Conservation (phyloP, 352 stramenopile genomes). For the Globisporangium lucens region DNA sequence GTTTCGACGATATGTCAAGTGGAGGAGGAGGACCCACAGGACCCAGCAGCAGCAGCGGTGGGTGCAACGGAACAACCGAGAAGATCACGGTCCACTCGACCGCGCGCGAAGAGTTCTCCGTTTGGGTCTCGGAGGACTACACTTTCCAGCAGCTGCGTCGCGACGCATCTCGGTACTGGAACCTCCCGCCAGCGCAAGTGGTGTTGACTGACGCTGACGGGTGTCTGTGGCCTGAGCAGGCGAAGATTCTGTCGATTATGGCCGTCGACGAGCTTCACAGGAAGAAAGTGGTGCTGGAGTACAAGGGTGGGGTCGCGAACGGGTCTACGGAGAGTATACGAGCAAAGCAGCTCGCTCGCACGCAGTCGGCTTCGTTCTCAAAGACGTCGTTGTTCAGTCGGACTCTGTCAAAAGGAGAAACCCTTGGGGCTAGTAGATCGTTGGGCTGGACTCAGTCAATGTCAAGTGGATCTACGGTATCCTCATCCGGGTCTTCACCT, state of each 20-base stretch:
- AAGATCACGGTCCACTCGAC: conserved; percentile 52
- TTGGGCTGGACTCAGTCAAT: background rate
- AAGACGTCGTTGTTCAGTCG: conserved; percentile 8
- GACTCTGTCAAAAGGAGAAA: background rate
- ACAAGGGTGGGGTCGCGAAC: conserved; percentile 29
- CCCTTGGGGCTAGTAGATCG: background rate
- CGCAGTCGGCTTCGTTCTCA: conserved; percentile 10
- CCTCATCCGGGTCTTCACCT: background rate
- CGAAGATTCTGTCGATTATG: conserved; percentile 65
- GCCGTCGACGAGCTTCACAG: conserved; percentile 38
- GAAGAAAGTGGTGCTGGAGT: conserved; percentile 52
- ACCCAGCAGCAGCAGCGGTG: conserved; percentile 1
- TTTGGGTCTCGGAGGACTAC: conserved; percentile 68
- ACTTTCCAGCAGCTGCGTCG: conserved; percentile 73
- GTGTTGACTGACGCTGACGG: conserved; percentile 54
- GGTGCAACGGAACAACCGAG: conserved; percentile 21
- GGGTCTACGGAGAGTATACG: background rate
- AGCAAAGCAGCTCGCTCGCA: conserved; percentile 18
- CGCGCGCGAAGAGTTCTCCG: conserved; percentile 56
- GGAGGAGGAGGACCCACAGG: background rate
- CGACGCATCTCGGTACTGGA: conserved; percentile 72
- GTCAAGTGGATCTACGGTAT: background rate
- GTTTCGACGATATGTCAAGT: background rate
- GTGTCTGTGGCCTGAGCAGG: conserved; percentile 76
- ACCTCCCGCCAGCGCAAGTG: conserved; percentile 39